A percentile compares a stretch with the other conserved stretches of the same genome.
Evolutionary conservation across 106 monocot species (phyloP).

Genomic region (Iris macrosiphon): DNA sequence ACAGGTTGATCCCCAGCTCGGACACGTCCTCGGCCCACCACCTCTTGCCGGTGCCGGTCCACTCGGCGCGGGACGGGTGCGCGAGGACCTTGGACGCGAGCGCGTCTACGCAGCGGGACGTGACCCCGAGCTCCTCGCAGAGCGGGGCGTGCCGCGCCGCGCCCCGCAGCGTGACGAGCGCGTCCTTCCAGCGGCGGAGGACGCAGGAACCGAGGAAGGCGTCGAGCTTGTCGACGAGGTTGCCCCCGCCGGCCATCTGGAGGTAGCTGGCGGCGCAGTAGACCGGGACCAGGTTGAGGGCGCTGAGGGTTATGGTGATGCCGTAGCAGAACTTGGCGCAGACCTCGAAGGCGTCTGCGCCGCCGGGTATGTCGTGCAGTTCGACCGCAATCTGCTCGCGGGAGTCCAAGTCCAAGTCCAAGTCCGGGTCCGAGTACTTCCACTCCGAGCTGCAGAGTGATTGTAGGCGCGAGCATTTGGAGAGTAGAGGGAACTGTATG

Average conservation of each 20-base stretch:
- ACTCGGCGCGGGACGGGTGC: conserved; percentile 17
- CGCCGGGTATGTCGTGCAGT: conserved; percentile 70
- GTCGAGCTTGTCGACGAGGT: conserved; percentile 68
- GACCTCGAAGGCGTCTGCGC: conserved; percentile 65
- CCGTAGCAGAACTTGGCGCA: conserved; percentile 91
- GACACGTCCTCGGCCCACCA: conserved; percentile 73
- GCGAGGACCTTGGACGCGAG: conserved; percentile 25
- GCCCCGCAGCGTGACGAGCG: conserved; percentile 42
- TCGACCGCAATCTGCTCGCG: conserved; percentile 13
- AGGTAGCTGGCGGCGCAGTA: conserved; percentile 73
- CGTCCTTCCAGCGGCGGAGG: conserved; percentile 80
- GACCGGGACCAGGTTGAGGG: conserved; percentile 53
- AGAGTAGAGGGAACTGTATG: conserved; percentile 76
- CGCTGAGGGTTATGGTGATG: conserved; percentile 63
- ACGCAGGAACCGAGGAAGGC: conserved; percentile 72
- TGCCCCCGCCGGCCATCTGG: conserved; percentile 62
- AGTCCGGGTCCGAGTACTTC: no score
- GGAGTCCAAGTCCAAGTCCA: no score
- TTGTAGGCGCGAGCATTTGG: conserved; percentile 59
- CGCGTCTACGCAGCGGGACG: conserved; percentile 52
- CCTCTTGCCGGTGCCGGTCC: conserved; percentile 6
- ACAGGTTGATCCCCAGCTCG: conserved; percentile 53
- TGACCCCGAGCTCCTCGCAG: conserved; percentile 61
- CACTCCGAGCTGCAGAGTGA: conserved; percentile 29
- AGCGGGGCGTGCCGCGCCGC: conserved; percentile 27